These are phyloP conservation scores for Dendrobium chrysotoxum DNA, from an alignment of 106 monocot genomes.

Conservation along the genomic window DNA sequence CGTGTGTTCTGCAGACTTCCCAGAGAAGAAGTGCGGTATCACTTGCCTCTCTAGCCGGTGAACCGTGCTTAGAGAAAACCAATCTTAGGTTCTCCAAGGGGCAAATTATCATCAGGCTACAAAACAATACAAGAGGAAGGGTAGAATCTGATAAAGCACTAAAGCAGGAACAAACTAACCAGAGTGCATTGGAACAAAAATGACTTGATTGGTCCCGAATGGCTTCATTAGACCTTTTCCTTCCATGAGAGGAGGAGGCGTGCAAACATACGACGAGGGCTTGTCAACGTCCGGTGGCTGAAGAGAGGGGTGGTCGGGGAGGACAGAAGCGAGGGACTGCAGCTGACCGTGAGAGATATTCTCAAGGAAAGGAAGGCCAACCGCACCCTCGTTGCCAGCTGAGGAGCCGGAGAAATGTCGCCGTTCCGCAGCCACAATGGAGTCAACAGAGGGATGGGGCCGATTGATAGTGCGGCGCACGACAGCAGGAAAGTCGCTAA, in stretches of 20 bases:
- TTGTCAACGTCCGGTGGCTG: conserved; percentile 41
- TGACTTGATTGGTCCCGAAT: conserved; percentile 27
- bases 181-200: conserved; percentile 70
- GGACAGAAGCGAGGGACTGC: conserved; percentile 68
- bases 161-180: conserved; percentile 25
- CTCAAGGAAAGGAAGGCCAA: conserved; percentile 33
- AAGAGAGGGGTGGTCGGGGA: conserved; percentile 59
- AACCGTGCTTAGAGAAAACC: conserved; percentile 61
- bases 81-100: conserved; percentile 44
- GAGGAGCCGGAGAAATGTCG: background rate
- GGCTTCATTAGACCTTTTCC: conserved; percentile 62
- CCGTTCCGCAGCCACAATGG: conserved; percentile 58
- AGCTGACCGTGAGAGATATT: conserved; percentile 97
- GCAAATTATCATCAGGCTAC: background rate
- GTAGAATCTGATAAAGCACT: background rate
- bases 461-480: conserved; percentile 43
- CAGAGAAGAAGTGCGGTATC: conserved; percentile 92
- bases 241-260: conserved; percentile 75
- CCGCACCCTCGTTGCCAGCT: background rate
- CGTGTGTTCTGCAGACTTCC: conserved; percentile 65
- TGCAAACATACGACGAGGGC: conserved; percentile 62
- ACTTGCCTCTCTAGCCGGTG: conserved; percentile 93
- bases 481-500: conserved; percentile 72
- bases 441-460: conserved; percentile 68
- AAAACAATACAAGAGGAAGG: background rate